Conservation (phyloP, 345 rosid species). For the Corchorus capsularis region DNA sequence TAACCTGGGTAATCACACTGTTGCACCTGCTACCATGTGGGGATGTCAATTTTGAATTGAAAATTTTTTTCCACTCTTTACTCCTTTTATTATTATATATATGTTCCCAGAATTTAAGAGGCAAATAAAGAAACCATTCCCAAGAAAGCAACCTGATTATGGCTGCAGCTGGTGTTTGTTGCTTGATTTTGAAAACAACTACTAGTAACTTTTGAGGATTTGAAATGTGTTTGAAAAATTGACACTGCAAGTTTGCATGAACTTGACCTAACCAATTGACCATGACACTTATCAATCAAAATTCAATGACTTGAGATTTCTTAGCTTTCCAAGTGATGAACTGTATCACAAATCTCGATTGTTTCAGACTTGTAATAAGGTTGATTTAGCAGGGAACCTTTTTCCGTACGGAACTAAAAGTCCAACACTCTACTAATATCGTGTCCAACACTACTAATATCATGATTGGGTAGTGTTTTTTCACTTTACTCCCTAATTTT, state of each 20-base stretch:
- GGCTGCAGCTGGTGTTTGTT: background rate
- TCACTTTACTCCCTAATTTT: background rate
- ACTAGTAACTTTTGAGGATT: background rate
- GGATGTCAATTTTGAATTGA: background rate
- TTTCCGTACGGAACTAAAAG: no score
- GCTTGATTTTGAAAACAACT: background rate
- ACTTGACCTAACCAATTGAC: background rate
- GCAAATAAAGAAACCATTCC: background rate
- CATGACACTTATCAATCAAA: background rate
- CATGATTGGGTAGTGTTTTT: no score
- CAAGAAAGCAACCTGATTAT: background rate
- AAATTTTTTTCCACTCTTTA: background rate
- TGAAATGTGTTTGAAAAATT: background rate
- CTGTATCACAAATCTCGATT: no score
- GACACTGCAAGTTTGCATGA: background rate
- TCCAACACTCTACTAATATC: no score
- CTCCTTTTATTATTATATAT: background rate
- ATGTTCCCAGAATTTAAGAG: background rate
- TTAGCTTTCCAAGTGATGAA: background rate
- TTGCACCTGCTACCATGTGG: constrained; percentile 11
- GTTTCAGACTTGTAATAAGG: background rate
- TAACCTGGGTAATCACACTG: constrained; percentile 3
- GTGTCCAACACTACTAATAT: no score
- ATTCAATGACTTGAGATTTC: background rate
- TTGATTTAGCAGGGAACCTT: no score